Percentiles rank a stretch among this genome's conserved stretches.
Conservation (phyloP, 2,329 filamentous ascomycete genomes). For the Pseudogymnoascus sp. region DNA sequence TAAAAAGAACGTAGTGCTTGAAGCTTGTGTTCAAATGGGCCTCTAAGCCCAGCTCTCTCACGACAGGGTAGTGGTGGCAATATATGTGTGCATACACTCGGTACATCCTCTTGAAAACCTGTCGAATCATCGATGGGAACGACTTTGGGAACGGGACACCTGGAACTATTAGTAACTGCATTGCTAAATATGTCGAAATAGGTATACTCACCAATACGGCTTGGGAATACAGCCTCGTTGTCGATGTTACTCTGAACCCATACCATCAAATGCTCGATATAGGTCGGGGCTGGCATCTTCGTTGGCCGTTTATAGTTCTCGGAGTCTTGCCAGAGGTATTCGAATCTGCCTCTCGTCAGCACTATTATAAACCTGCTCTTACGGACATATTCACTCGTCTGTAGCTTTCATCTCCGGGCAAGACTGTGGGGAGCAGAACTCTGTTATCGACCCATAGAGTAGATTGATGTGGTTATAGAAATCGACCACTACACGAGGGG, state of each 20-base stretch:
- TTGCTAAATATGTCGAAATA: conserved; percentile 34
- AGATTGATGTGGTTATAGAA: conserved; percentile 99
- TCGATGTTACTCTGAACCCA: conserved; percentile 96
- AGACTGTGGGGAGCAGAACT: conserved; percentile 95
- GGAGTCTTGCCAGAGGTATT: conserved; percentile 97
- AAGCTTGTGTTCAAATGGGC: conserved; percentile 98
- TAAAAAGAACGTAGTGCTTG: conserved; percentile 98
- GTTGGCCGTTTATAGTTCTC: conserved; percentile 93
- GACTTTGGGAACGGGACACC: conserved; percentile 92
- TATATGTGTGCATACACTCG: conserved; percentile 98
- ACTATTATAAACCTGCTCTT: background rate
- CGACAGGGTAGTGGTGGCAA: conserved; percentile 97
- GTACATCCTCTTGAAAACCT: conserved; percentile 98
- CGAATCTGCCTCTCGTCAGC: conserved; percentile 54
- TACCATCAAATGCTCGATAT: conserved; percentile 94
- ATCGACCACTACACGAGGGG: conserved; percentile 69
- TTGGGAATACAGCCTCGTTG: conserved; percentile 92
- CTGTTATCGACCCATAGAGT: conserved; percentile 95
- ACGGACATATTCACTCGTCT: conserved; percentile 62
- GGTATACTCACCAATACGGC: conserved; percentile 61
- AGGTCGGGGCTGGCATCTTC: conserved; percentile 94
- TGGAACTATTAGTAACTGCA: conserved; percentile 27
- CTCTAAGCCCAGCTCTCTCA: conserved; percentile 89
- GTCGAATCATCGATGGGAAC: conserved; percentile 79
- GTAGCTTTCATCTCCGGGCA: conserved; percentile 99